phyloP scores from a whole-genome alignment of 2,329 filamentous ascomycete species.

The Trichoderma oligosporum region DNA sequence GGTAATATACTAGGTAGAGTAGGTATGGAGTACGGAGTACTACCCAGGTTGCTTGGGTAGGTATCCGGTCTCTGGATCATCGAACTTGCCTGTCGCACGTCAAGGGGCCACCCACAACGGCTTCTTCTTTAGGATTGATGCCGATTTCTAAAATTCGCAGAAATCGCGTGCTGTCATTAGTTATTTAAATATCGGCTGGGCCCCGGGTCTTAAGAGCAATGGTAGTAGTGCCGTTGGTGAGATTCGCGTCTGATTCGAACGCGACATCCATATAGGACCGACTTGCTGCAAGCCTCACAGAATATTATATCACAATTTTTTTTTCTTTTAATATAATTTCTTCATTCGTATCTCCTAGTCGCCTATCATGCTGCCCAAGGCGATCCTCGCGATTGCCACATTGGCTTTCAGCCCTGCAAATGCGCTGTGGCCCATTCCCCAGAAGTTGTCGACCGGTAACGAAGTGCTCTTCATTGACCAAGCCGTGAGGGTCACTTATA shows the following conservation, averaged over 20 bases:
- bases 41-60: too few species aligned
- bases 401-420: constrained; percentile 40
- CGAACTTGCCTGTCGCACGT: constrained; percentile 12
- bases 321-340: too few species aligned
- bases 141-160: neutral
- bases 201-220: neutral
- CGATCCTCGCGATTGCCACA: constrained; percentile 36
- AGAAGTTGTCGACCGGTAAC: constrained; percentile 48
- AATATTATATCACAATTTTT: neutral
- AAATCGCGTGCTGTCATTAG: neutral
- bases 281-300: neutral
- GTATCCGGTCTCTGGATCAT: constrained; percentile 1
- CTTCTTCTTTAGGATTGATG: constrained; percentile 10
- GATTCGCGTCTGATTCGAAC: neutral
- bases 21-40: too few species aligned
- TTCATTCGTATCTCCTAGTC: neutral
- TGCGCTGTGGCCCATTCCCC: constrained; percentile 58
- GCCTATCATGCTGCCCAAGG: constrained; percentile 17
- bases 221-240: neutral
- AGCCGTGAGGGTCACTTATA: constrained; percentile 53
- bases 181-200: constrained; percentile 8
- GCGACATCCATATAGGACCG: neutral
- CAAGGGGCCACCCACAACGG: constrained; percentile 5
- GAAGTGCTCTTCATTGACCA: constrained; percentile 51
- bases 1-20: too few species aligned